A percentile compares a stretch with the other conserved stretches of the same genome.
These are phyloP conservation scores for Pyracantha coccinea DNA, from an alignment of 331 rosid genomes.

Conservation along the genomic window DNA sequence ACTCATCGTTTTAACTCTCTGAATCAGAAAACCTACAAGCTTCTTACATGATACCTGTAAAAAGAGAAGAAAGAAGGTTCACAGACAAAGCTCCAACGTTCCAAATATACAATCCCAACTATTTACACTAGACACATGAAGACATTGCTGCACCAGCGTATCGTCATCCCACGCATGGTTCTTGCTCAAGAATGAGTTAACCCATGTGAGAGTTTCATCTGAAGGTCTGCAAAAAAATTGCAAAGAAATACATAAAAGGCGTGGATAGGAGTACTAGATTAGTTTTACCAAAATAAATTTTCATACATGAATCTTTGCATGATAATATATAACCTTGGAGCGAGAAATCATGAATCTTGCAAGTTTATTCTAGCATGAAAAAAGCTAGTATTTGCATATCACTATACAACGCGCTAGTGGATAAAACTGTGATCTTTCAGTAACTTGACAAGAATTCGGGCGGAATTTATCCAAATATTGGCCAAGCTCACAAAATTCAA, in stretches of 20 bases:
- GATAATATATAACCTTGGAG: neutral
- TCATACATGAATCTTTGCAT: neutral
- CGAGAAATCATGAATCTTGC: neutral
- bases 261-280: neutral
- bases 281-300: neutral
- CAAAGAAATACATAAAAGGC: neutral
- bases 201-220: slow-evolving; percentile 15
- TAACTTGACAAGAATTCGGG: neutral
- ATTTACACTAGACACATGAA: slow-evolving; percentile 48
- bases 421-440: neutral
- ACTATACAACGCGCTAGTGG: too few relatives aligned
- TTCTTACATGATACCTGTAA: slow-evolving; percentile 21
- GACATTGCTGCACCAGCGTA: slow-evolving; percentile 19
- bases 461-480: neutral
- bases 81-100: slow-evolving; percentile 20
- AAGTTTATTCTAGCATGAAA: neutral
- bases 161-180: slow-evolving; percentile 13
- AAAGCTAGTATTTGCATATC: too few relatives aligned
- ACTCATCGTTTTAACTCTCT: slow-evolving; percentile 10
- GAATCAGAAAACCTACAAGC: slow-evolving; percentile 19
- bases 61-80: neutral
- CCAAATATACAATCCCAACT: slow-evolving; percentile 54
- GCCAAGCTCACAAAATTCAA: neutral
- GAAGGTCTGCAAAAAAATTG: slow-evolving; percentile 46
- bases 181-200: slow-evolving; percentile 7